Percentiles rank a stretch among this genome's conserved stretches.
Evolutionary conservation across 2,329 filamentous ascomycete genomes (phyloP).

Genomic region (Calonectria fujianensis): DNA sequence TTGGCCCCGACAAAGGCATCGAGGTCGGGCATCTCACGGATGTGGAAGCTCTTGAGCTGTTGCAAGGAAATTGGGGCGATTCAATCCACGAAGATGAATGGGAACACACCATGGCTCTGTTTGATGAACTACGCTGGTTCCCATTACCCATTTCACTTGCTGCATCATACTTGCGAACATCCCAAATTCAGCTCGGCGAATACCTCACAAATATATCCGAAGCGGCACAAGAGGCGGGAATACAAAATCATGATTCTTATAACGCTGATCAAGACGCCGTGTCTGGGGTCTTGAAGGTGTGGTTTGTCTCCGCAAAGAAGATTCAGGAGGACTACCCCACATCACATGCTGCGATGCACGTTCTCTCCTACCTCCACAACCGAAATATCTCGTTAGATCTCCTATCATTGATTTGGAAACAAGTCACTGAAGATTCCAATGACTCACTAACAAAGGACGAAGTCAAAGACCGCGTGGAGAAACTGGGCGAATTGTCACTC

Average conservation of each 20-base stretch:
- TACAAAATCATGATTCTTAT: background rate
- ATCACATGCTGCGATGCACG: background rate
- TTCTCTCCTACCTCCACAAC: conserved; percentile 4
- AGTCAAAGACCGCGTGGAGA: background rate
- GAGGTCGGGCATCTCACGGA: conserved; percentile 6
- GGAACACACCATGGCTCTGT: background rate
- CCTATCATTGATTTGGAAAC: background rate
- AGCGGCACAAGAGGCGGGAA: background rate
- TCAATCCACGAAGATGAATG: background rate
- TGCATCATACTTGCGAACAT: background rate
- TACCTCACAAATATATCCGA: conserved; percentile 2
- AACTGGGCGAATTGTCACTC: background rate
- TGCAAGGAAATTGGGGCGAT: background rate
- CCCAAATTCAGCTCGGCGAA: background rate
- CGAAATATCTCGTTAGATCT: background rate
- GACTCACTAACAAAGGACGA: background rate
- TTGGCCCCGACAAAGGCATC: background rate
- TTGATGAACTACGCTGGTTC: background rate
- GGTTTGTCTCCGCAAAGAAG: conserved; percentile 1
- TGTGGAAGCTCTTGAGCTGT: background rate
- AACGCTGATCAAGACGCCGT: background rate
- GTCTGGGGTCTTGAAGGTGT: background rate
- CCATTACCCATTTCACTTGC: conserved; percentile 10
- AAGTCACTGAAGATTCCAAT: too few species aligned
- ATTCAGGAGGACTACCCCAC: background rate